These are phyloP conservation scores for Magnusiomyces magnusii DNA, from an alignment of 1,139 yeast species.

Conservation along the genomic window DNA sequence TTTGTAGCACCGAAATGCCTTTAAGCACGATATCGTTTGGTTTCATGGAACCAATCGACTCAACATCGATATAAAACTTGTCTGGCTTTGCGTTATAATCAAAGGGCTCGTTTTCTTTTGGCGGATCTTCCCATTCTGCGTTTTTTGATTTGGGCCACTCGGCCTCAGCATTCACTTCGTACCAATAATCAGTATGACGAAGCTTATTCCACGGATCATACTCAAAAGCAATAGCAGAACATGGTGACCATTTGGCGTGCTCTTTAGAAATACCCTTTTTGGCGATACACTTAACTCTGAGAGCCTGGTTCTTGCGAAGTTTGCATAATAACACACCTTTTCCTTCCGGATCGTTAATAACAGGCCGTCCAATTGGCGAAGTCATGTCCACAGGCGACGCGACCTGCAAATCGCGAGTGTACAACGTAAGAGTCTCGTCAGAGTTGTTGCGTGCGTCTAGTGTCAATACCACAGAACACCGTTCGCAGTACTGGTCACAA, in stretches of 20 bases:
- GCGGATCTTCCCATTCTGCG: slow-evolving; percentile 95
- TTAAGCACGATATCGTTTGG: slow-evolving; percentile 85
- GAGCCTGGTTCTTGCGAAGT: slow-evolving; percentile 86
- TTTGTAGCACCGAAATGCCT: slow-evolving; percentile 77
- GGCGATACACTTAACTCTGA: slow-evolving; percentile 84
- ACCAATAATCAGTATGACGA: slow-evolving; percentile 95
- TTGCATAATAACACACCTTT: slow-evolving; percentile 88
- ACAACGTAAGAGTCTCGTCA: slow-evolving; percentile 83
- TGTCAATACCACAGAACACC: slow-evolving; percentile 83
- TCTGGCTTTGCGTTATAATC: slow-evolving; percentile 80
- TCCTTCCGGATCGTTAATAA: slow-evolving; percentile 65
- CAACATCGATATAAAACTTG: slow-evolving; percentile 79
- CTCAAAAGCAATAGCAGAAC: slow-evolving; percentile 95
- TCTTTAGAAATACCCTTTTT: slow-evolving; percentile 98
- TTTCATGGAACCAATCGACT: slow-evolving; percentile 81
- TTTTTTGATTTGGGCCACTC: slow-evolving; percentile 94
- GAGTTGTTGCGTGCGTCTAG: slow-evolving; percentile 82
- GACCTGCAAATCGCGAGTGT: slow-evolving; percentile 65
- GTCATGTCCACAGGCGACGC: slow-evolving; percentile 27
- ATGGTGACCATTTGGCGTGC: slow-evolving; percentile 98
- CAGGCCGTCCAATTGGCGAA: slow-evolving; percentile 59
- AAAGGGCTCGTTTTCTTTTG: slow-evolving; percentile 78
- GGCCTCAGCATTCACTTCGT: slow-evolving; percentile 74
- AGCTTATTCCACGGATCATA: slow-evolving; percentile 99
- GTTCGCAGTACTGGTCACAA: slow-evolving; percentile 94